phyloP scores from a whole-genome alignment of 768 basidiomycete species.

The Auricularia heimuer region DNA sequence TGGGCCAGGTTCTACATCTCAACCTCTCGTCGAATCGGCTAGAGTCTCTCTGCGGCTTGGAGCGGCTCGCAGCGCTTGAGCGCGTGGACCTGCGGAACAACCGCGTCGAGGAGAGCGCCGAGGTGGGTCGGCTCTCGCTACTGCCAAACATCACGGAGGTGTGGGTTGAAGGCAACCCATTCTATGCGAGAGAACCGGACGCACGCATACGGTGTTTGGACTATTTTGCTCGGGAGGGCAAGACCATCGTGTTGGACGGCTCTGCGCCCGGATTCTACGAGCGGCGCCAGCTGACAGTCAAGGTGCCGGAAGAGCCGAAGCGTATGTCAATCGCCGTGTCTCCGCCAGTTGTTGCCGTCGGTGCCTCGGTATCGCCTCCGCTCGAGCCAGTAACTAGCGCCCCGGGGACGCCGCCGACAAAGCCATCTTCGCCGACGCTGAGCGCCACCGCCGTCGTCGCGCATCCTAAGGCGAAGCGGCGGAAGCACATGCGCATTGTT shows the following conservation, averaged over 20 bases:
- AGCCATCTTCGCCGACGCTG: constrained; percentile 15
- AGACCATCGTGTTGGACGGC: constrained; percentile 68
- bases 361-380: constrained; percentile 17
- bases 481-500: constrained; percentile 68
- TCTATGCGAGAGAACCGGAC: constrained; percentile 56
- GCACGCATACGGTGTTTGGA: constrained; percentile 76
- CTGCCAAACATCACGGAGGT: constrained; percentile 74
- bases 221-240: constrained; percentile 79
- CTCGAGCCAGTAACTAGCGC: neutral
- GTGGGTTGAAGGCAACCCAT: constrained; percentile 79
- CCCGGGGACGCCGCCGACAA: constrained; percentile 10
- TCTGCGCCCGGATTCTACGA: constrained; percentile 61
- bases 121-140: constrained; percentile 71
- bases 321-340: constrained; percentile 40
- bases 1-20: constrained; percentile 67
- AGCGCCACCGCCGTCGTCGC: constrained; percentile 29
- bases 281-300: constrained; percentile 43
- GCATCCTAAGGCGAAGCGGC: constrained; percentile 35
- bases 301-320: constrained; percentile 43
- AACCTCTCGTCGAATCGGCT: constrained; percentile 83
- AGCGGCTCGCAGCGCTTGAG: constrained; percentile 77
- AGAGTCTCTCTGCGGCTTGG: constrained; percentile 90
- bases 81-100: constrained; percentile 79
- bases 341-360: constrained; percentile 53
- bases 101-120: constrained; percentile 68